phyloP scores from a whole-genome alignment of 176 grass and related monocot genomes.

The Pharus latifolius region DNA sequence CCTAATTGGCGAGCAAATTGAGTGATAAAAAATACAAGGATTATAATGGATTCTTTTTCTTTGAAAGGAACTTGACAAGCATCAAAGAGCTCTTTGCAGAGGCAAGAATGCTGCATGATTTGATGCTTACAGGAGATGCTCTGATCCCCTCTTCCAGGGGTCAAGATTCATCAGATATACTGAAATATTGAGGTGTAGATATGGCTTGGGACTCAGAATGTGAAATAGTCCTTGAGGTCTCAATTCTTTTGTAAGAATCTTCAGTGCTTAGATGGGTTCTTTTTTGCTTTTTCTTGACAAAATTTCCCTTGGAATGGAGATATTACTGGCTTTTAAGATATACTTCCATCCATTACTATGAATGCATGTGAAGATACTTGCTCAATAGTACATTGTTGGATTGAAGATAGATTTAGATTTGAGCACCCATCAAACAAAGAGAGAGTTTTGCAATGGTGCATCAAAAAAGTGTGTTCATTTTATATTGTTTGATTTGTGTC shows the following conservation, averaged over 20 bases:
- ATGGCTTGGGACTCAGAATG: slow-evolving; percentile 21
- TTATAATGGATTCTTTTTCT: neutral
- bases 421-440: neutral
- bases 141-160: neutral
- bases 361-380: slow-evolving; percentile 15
- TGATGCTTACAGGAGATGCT: slow-evolving; percentile 22
- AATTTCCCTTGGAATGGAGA: slow-evolving; percentile 29
- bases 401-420: neutral
- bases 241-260: slow-evolving; percentile 51
- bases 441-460: neutral
- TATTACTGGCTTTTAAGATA: slow-evolving; percentile 10
- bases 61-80: neutral
- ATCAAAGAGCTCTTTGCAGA: slow-evolving; percentile 18
- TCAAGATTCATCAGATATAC: slow-evolving; percentile 6
- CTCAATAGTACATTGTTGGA: neutral
- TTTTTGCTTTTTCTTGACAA: slow-evolving; percentile 6
- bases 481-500: neutral
- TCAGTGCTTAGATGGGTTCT: slow-evolving; percentile 23
- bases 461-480: neutral
- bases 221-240: neutral
- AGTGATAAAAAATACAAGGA: slow-evolving; percentile 29
- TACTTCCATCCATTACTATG: slow-evolving; percentile 11
- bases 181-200: slow-evolving; percentile 42
- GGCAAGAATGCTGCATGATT: neutral
- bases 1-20: slow-evolving; percentile 61